Evolutionary conservation across 495 filamentous ascomycete species (phyloP).

Genomic region (Staphylotrichum longicolle): DNA sequence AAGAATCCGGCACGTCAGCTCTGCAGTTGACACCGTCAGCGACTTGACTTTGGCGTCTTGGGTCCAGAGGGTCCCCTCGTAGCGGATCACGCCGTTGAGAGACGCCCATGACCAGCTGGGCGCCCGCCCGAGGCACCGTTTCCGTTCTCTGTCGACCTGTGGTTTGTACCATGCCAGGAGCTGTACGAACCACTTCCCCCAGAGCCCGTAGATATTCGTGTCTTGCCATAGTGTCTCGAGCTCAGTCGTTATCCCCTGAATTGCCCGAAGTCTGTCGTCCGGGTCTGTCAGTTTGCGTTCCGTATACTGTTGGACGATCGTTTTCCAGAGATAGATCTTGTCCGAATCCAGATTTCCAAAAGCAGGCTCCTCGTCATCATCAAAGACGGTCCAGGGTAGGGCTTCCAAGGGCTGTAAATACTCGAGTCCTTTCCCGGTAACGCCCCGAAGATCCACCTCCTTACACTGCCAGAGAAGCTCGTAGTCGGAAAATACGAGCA

Average conservation of each 20-base stretch:
- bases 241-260: neutral
- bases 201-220: constrained; percentile 1
- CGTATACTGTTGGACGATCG: constrained; percentile 1
- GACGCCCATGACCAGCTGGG: constrained; percentile 5
- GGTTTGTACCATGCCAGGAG: constrained; percentile 5
- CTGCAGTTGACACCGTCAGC: neutral
- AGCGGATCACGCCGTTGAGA: constrained; percentile 4
- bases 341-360: constrained; percentile 2
- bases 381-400: neutral
- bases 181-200: neutral
- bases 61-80: constrained; percentile 4
- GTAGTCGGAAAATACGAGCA: neutral
- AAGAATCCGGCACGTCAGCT: constrained; percentile 3
- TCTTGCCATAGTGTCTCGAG: neutral
- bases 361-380: neutral
- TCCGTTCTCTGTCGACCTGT: neutral
- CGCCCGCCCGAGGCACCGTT: constrained; percentile 3
- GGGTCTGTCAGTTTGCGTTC: neutral
- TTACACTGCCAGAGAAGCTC: constrained; percentile 3
- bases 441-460: neutral
- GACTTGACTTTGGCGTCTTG: constrained; percentile 1
- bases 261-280: neutral
- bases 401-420: constrained; percentile 5
- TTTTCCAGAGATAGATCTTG: neutral
- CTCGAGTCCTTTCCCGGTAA: neutral